Percentiles rank a stretch among this genome's conserved stretches.
Evolutionary conservation across 331 rosid genomes (phyloP).

Genomic region (Prunus yedoensis): DNA sequence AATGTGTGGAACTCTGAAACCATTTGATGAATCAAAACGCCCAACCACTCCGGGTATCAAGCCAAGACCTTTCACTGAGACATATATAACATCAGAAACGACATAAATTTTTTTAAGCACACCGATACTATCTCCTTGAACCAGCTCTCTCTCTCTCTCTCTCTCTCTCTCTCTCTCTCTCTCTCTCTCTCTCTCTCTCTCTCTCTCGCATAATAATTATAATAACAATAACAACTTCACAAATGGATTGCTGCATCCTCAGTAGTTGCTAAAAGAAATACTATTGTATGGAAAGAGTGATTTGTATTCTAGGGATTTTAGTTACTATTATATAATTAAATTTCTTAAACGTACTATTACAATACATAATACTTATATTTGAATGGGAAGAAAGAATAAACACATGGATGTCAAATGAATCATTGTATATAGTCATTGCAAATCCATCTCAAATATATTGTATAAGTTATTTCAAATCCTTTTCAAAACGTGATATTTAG

Average conservation of each 20-base stretch:
- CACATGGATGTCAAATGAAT: background rate
- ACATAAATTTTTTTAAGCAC: too few species aligned
- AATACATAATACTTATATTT: background rate
- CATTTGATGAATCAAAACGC: conserved; percentile 87
- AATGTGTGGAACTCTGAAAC: conserved; percentile 88
- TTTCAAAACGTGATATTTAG: background rate
- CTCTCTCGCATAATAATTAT: background rate
- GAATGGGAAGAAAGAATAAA: background rate
- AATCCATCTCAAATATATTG: background rate
- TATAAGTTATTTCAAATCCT: background rate
- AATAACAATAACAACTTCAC: background rate
- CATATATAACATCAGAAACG: conserved; percentile 1
- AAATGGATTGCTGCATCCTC: background rate
- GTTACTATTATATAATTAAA: background rate
- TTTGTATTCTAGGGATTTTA: background rate
- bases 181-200: too few species aligned
- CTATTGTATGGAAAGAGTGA: background rate
- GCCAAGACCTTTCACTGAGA: conserved; percentile 90
- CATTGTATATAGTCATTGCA: background rate
- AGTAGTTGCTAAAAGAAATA: background rate
- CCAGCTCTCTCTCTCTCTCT: too few species aligned
- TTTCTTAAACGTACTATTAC: background rate
- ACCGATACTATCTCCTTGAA: too few species aligned
- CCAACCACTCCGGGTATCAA: conserved; percentile 91
- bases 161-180: too few species aligned